Conservation (phyloP, 352 stramenopile genomes). For the Phytophthora multivora region DNA sequence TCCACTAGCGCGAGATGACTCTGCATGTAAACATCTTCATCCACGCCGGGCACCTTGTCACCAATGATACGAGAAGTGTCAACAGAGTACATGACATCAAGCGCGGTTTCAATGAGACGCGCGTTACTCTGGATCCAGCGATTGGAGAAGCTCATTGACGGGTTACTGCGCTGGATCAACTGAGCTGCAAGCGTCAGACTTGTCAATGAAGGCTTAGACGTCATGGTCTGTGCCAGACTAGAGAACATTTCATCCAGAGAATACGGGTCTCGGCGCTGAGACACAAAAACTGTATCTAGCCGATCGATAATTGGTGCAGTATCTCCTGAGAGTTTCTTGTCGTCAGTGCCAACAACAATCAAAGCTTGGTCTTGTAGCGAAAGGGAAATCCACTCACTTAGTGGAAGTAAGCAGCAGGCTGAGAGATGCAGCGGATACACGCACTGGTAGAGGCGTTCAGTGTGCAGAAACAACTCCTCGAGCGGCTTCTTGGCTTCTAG, state of each 20-base stretch:
- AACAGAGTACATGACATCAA: constrained; percentile 55
- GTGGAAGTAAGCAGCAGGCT: constrained; percentile 40
- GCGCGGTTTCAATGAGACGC: constrained; percentile 57
- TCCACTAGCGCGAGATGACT: constrained; percentile 47
- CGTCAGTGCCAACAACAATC: constrained; percentile 42
- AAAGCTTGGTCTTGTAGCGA: constrained; percentile 65
- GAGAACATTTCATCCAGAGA: constrained; percentile 60
- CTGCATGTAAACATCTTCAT: constrained; percentile 28
- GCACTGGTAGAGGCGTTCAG: constrained; percentile 66
- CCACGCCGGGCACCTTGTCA: constrained; percentile 11
- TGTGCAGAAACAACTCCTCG: constrained; percentile 52
- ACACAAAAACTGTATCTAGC: constrained; percentile 56
- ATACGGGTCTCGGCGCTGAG: constrained; percentile 41
- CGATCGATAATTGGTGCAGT: constrained; percentile 37
- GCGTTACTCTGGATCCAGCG: constrained; percentile 73
- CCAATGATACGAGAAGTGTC: constrained; percentile 19
- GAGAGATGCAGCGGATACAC: constrained; percentile 53
- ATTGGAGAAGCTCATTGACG: constrained; percentile 38
- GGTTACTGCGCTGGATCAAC: constrained; percentile 69
- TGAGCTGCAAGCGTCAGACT: constrained; percentile 55
- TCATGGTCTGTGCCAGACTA: constrained; percentile 44
- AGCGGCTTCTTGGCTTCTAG: constrained; percentile 40
- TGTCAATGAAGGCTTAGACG: constrained; percentile 34
- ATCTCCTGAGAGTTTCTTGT: constrained; percentile 10
- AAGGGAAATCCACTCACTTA: constrained; percentile 63